Base-by-base conservation (phyloP, 2,329 filamentous ascomycete species). In the Colletotrichum agaves region DNA sequence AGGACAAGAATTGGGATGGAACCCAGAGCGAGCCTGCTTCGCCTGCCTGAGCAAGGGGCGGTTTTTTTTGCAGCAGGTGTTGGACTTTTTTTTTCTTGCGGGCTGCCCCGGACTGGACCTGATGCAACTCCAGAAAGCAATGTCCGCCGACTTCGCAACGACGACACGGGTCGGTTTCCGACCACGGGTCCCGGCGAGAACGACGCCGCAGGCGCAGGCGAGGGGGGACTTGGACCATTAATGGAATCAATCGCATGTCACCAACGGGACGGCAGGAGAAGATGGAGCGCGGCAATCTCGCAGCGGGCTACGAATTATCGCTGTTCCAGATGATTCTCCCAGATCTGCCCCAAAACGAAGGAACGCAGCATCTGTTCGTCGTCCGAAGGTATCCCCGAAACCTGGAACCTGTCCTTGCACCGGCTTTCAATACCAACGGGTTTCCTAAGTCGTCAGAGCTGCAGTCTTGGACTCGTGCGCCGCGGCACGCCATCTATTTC, bases 301-400 rank as follows among this genome's bases (percentile, higher is more conserved):
- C 55, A 41, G 52, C 33, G 33, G 33, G 37, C 19, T 39, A 11
- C 19, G 50, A 23, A 44, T 47, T 37, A 39, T 61, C 27, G 56
- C 50, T 39, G 58, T 68, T 68, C 65, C 65, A 68, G 65, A 68
- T 21, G 61, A 33, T 68, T 68, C 61, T 49, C 47, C 23, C n/a
- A 37, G 55, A 33, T 39, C 55, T 21, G 52, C 35, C n/a, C 5
- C 7, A 21, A 23, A 17, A n/a, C n/a, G 27, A n/a, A 12, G 13
- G 4, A 10, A 27, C 23, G 13, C n/a, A n/a, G 27, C 49, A 12
- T 37, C 44, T 49, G 27, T 60, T 43, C 41, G 15, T 44, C 23
- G 46, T 61, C 33, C 58, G 5, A 27, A 27, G 27, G 27, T 41
- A 43, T 31, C 27, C 58, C 58, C 58, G 58, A 61, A 61, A 43